Evolutionary conservation across 2,329 filamentous ascomycete genomes (phyloP), one percentile per base, ranked within the genome.

Genomic region (Cladosporium velox): DNA sequence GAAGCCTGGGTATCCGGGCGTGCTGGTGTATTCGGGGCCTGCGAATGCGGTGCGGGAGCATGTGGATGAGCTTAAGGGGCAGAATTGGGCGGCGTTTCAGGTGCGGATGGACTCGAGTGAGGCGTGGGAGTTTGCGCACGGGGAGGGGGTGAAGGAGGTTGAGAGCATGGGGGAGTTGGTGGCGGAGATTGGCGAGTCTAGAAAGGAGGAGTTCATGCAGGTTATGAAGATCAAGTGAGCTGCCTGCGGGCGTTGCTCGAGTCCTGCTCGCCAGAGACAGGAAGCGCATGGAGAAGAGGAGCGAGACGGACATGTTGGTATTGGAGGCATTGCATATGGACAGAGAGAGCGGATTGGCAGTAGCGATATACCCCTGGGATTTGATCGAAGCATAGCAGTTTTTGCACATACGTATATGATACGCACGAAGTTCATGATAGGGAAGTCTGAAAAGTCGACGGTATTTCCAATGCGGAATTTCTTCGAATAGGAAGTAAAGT

Each of bases 11-110:
- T 82, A 82, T 65, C 81, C 81, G 26, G 81, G 81, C 15, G 72
- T 82, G 4, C 72, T 83, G 67, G 66, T 82, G 35, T 83, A 80
- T 67, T 77, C 78, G 3, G 81, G 81, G 0, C 77, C 79, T 3
- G 67, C 70, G 0, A 52, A 65, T 12, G 75, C 75, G 1, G 79
- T 83, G 28, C 72, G 73, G 52, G 78, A 79, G 49, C 80, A 82
- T 67, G 77, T 82, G 41, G 77, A 76, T 44, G 75, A 74, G 24
- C 71, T 83, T 21, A 82, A 81, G 65, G 71, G 71, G 18, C 74
- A 78, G 67, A 82, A 81, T 24, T 83, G 81, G 81, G 75, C 78
- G 54, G 80, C 81, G 0, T 83, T 82, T 62, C 80, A 82, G 67
- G 77, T 82, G 10, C 72, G 81, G 7, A 73, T 78, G 41, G 80